A percentile compares a stretch with the other conserved stretches of the same genome.
Conservation (phyloP, 306 rosid genomes). For the Gynostemma pentaphyllum region DNA sequence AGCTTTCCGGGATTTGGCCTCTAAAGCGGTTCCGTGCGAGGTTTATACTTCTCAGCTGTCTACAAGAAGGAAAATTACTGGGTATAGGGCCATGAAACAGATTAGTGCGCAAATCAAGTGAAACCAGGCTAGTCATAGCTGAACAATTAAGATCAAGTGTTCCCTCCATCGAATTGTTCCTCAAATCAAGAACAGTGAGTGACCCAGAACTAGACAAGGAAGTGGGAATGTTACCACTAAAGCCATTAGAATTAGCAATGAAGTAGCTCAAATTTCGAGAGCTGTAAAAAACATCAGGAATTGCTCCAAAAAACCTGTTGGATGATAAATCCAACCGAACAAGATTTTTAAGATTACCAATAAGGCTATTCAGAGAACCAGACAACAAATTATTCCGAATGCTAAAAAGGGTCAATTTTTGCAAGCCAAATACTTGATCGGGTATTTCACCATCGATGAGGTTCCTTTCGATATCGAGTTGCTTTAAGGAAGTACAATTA, state of each 20-base stretch:
- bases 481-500: slow-evolving; percentile 1
- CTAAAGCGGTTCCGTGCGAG: slow-evolving; percentile 19
- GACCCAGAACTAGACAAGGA: slow-evolving; percentile 14
- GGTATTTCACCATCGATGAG: slow-evolving; percentile 4
- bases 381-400: slow-evolving; percentile 15
- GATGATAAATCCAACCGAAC: slow-evolving; percentile 17
- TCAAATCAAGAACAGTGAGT: slow-evolving; percentile 9
- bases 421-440: background rate
- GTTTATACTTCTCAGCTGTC: slow-evolving; percentile 11
- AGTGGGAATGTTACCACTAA: slow-evolving; percentile 15
- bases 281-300: slow-evolving; percentile 17
- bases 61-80: slow-evolving; percentile 19
- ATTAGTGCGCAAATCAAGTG: slow-evolving; percentile 22
- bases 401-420: background rate
- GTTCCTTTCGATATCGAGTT: background rate
- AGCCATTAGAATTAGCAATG: slow-evolving; percentile 9
- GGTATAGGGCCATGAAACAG: slow-evolving; percentile 26
- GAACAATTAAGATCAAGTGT: slow-evolving; percentile 17
- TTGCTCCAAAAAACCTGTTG: slow-evolving; percentile 18
- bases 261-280: slow-evolving; percentile 4
- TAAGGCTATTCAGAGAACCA: slow-evolving; percentile 8
- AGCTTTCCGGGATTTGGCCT: slow-evolving; percentile 15
- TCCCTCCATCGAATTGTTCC: slow-evolving; percentile 16
- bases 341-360: slow-evolving; percentile 21
- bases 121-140: slow-evolving; percentile 19